Percentiles rank a stretch among this genome's conserved stretches.
phyloP scores from a whole-genome alignment of 768 basidiomycete species.

The Suillus spraguei region DNA sequence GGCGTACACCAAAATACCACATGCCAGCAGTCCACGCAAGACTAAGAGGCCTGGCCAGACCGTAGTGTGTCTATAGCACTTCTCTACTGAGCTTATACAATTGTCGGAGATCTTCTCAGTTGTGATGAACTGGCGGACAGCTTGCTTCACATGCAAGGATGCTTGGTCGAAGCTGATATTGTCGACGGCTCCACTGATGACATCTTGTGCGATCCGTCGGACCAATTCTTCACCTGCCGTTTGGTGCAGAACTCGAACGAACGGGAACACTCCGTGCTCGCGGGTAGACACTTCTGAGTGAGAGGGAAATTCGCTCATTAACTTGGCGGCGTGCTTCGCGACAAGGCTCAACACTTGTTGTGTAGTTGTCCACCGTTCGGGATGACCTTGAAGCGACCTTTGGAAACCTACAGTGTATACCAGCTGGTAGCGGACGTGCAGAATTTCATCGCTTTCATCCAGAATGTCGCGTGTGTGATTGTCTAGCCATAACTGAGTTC shows the following conservation, averaged over 20 bases:
- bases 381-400: too few relatives aligned
- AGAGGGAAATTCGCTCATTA: slow-evolving; percentile 12
- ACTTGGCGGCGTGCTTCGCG: slow-evolving; percentile 15
- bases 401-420: too few relatives aligned
- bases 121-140: slow-evolving; percentile 28
- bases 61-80: background rate
- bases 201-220: slow-evolving; percentile 11
- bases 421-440: background rate
- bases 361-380: slow-evolving; percentile 21
- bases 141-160: background rate
- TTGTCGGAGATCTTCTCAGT: slow-evolving; percentile 6
- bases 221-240: slow-evolving; percentile 14
- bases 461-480: background rate
- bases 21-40: too few relatives aligned
- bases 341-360: slow-evolving; percentile 33
- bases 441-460: background rate
- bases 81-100: slow-evolving; percentile 12
- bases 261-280: slow-evolving; percentile 10
- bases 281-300: slow-evolving; percentile 22
- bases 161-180: background rate
- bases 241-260: slow-evolving; percentile 16
- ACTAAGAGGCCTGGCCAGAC: too few relatives aligned
- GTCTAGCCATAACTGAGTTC: slow-evolving; percentile 18
- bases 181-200: slow-evolving; percentile 11
- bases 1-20: too few relatives aligned